These are phyloP conservation scores for Metarhizium album DNA, from an alignment of 2,329 filamentous ascomycete species.

Conservation along the genomic window DNA sequence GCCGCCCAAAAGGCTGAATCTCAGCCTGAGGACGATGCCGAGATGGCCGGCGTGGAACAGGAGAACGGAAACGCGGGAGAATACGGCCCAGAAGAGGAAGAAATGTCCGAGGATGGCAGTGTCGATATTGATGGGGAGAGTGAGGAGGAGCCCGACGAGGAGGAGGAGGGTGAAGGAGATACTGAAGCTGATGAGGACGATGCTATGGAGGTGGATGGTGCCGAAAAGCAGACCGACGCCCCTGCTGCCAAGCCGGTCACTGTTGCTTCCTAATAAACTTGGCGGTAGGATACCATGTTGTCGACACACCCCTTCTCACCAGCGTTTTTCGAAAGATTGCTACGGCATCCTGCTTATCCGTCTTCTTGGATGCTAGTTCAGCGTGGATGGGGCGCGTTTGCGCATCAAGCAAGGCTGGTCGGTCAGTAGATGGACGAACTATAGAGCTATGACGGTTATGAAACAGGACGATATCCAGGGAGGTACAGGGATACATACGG, in stretches of 20 bases:
- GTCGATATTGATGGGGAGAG: conserved; percentile 73
- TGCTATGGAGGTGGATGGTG: conserved; percentile 40
- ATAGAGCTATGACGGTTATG: background rate
- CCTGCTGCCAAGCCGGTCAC: conserved; percentile 24
- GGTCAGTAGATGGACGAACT: background rate
- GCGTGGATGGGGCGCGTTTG: background rate
- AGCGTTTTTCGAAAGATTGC: background rate
- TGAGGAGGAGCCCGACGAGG: conserved; percentile 60
- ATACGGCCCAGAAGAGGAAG: conserved; percentile 50
- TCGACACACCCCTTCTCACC: background rate
- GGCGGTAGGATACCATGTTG: background rate
- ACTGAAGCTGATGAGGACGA: conserved; percentile 25
- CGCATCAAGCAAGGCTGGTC: background rate
- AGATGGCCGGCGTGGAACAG: conserved; percentile 63
- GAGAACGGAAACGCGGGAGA: conserved; percentile 23
- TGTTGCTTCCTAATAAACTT: conserved; percentile 20
- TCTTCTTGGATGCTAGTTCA: background rate
- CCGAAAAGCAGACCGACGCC: conserved; percentile 23
- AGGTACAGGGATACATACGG: background rate
- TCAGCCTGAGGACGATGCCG: conserved; percentile 49
- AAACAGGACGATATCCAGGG: background rate
- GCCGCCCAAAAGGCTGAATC: conserved; percentile 29
- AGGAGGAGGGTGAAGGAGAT: conserved; percentile 30
- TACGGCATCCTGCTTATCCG: background rate
- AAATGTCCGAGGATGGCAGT: conserved; percentile 61